Conservation (phyloP, 1,284 basidiomycete genomes). For the Moesziomyces aphidis region DNA sequence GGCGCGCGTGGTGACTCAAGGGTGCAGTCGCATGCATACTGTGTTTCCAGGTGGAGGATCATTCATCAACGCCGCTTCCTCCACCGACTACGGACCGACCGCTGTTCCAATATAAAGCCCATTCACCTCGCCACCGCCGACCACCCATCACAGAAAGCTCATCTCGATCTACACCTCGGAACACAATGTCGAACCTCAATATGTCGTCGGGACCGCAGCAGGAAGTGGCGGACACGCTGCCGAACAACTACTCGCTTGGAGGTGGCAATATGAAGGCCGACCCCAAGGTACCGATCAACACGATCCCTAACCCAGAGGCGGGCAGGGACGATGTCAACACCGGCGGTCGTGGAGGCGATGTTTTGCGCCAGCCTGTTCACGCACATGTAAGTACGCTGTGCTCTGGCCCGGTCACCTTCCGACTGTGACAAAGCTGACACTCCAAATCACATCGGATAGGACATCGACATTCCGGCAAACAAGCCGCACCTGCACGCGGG, state of each 20-base stretch:
- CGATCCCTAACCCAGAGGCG: slow-evolving; percentile 24
- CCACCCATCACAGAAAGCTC: too few relatives aligned
- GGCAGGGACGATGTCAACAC: slow-evolving; percentile 38
- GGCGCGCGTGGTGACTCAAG: not conserved
- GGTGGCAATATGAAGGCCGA: slow-evolving; percentile 38
- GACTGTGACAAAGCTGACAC: not conserved
- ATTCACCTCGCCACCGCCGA: too few relatives aligned
- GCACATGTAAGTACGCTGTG: slow-evolving; percentile 23
- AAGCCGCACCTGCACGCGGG: slow-evolving; percentile 29
- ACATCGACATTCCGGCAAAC: slow-evolving; percentile 38
- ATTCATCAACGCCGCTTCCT: slow-evolving; percentile 11
- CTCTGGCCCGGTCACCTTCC: not conserved
- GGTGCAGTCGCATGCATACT: not conserved
- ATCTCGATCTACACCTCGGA: too few relatives aligned
- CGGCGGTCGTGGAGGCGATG: slow-evolving; percentile 33
- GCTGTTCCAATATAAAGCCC: too few relatives aligned
- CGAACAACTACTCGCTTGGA: slow-evolving; percentile 37
- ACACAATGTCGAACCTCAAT: slow-evolving; percentile 25
- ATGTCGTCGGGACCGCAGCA: slow-evolving; percentile 32
- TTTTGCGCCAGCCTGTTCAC: slow-evolving; percentile 17
- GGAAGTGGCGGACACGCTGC: slow-evolving; percentile 27
- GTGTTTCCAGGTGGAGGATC: slow-evolving; percentile 27
- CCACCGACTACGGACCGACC: not conserved
- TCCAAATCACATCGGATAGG: slow-evolving; percentile 8
- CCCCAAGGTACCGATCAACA: slow-evolving; percentile 22